Base-by-base conservation (phyloP, 2,329 filamentous ascomycete species). In the Delphinella strobiligena region DNA sequence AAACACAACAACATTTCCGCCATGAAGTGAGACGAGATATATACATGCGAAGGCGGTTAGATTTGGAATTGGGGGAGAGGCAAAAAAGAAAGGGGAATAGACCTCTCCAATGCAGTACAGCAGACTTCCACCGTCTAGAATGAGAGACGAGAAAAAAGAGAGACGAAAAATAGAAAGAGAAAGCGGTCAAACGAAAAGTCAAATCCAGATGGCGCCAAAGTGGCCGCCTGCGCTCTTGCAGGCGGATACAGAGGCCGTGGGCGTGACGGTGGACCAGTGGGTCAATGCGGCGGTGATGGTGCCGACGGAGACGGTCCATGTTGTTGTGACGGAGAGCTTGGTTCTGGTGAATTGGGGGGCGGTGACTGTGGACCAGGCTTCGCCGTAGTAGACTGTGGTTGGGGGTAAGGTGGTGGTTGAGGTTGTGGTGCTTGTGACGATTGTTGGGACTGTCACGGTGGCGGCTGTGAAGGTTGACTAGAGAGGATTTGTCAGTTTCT, bases 301-400 rank as follows among this genome's bases (percentile, higher is more conserved):
- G 32, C 50, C 54, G 2, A 58, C 61, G 2, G 51, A 54, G 1
- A 47, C 51, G 5, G 49, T 41, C 15, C 47, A 57, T 7, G 47
- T 53, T 33, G 54, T 53, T 3, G 43, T 46, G 27, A 57, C 36
- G 5, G 49, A 46, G 5, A 48, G 31, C 7, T 41, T 42, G 3
- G 59, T 60, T 43, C 58, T 59, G 1, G 58, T 61, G 1, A 52
- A 51, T 2, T 58, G 58, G 4, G 60, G 58, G 2, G 57, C 51
- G 1, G 60, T 63, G 8, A 54, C 51, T 0, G 55, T 61, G 2
- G 45, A 41, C 1, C 54, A 59, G 12, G 50, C 53, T 12, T 53
- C 43, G 8, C 61, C 61, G 4, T 52, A 56, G 34, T 53, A 53
- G 8, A 63, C 48, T 0, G 61, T 64, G 3, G 49, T 46, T 14